These are phyloP conservation scores for Ogataea neopini DNA, from an alignment of 805 yeast genomes.

Conservation along the genomic window DNA sequence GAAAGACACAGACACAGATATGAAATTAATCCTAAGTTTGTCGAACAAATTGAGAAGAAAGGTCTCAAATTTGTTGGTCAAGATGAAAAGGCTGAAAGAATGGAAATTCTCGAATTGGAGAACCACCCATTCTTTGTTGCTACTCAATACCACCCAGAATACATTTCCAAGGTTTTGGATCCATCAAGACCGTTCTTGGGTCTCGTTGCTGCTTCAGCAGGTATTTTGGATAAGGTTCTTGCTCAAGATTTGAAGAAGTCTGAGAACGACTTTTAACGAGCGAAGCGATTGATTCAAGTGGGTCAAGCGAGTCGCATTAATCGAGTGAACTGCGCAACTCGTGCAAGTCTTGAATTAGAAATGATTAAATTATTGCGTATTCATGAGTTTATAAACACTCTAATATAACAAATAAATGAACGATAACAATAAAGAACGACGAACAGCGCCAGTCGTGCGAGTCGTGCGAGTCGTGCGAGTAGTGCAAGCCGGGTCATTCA, in stretches of 20 bases:
- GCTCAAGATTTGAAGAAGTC: conserved; percentile 36
- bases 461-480: not conserved
- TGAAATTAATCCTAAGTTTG: conserved; percentile 88
- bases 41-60: conserved; percentile 64
- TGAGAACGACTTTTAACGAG: conserved; percentile 34
- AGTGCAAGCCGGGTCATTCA: too few relatives aligned
- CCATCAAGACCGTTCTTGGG: conserved; percentile 98
- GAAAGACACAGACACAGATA: conserved; percentile 99
- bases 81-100: conserved; percentile 86
- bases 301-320: too few relatives aligned
- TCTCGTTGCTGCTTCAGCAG: conserved; percentile 90
- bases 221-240: conserved; percentile 70
- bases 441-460: not conserved
- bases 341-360: too few relatives aligned
- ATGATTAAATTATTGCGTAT: too few relatives aligned
- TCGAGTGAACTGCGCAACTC: too few relatives aligned
- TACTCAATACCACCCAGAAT: conserved; percentile 98
- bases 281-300: not conserved
- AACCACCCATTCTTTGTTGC: conserved; percentile 91
- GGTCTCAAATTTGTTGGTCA: conserved; percentile 92
- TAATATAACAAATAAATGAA: too few relatives aligned
- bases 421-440: not conserved
- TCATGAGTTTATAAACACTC: not conserved
- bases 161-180: conserved; percentile 91
- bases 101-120: conserved; percentile 88